phyloP scores from a whole-genome alignment of 202 grass and related monocot genomes.

The Hordeum pubiflorum region DNA sequence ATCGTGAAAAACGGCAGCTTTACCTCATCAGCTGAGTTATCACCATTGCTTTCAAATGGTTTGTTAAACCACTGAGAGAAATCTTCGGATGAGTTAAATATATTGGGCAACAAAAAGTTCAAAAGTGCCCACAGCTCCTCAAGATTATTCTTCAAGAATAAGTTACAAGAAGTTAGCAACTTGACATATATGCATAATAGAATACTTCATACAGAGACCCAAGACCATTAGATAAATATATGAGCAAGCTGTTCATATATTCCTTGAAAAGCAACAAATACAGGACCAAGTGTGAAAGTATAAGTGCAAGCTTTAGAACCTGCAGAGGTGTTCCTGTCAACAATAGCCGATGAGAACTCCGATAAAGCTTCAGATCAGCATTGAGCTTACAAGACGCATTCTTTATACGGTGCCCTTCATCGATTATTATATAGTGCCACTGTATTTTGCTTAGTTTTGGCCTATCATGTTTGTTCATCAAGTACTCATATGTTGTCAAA shows the following conservation, averaged over 20 bases:
- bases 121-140: slow-evolving; percentile 99
- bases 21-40: slow-evolving; percentile 90
- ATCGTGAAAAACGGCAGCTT: neutral
- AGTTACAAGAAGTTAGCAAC: slow-evolving; percentile 20
- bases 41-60: slow-evolving; percentile 83
- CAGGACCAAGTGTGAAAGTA: slow-evolving; percentile 7
- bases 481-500: slow-evolving; percentile 93
- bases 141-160: slow-evolving; percentile 80
- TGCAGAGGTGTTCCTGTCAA: slow-evolving; percentile 94
- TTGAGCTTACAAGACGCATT: slow-evolving; percentile 99
- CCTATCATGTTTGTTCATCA: slow-evolving; percentile 99
- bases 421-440: slow-evolving; percentile 99
- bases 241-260: neutral
- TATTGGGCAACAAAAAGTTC: slow-evolving; percentile 88
- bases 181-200: slow-evolving; percentile 16
- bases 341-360: slow-evolving; percentile 82
- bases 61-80: slow-evolving; percentile 99
- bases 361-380: slow-evolving; percentile 94
- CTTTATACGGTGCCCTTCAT: slow-evolving; percentile 99
- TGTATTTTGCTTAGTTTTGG: slow-evolving; percentile 99
- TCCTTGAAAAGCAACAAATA: slow-evolving; percentile 23
- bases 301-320: slow-evolving; percentile 40
- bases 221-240: neutral
- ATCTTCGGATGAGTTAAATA: slow-evolving; percentile 98
- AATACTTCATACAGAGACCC: slow-evolving; percentile 1